These are phyloP conservation scores for Fusarium sterilihyphosum DNA, from an alignment of 2,329 filamentous ascomycete species.

Conservation along the genomic window DNA sequence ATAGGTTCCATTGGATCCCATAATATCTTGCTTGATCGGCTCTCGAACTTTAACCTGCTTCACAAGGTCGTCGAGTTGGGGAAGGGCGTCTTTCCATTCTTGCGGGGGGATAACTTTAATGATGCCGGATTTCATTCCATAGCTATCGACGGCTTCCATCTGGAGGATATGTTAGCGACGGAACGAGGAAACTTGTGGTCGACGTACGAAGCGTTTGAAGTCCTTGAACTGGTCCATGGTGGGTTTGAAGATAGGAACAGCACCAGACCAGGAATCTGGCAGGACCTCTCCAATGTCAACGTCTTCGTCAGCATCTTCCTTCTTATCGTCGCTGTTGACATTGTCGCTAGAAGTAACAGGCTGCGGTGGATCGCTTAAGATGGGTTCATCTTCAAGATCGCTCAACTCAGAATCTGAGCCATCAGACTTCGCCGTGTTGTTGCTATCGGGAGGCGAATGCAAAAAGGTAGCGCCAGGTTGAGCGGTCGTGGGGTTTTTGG, in stretches of 20 bases:
- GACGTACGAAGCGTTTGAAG: constrained; percentile 86
- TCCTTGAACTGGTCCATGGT: constrained; percentile 95
- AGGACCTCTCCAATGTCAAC: constrained; percentile 82
- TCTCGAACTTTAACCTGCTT: constrained; percentile 95
- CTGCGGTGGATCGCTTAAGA: constrained; percentile 48
- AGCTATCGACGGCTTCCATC: constrained; percentile 87
- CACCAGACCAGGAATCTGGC: constrained; percentile 90
- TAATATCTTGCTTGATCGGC: constrained; percentile 98
- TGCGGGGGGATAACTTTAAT: constrained; percentile 93
- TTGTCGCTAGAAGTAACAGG: constrained; percentile 38
- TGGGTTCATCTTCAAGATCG: constrained; percentile 68
- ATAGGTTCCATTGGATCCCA: constrained; percentile 93
- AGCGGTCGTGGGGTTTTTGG: constrained; percentile 49
- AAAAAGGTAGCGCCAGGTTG: constrained; percentile 56
- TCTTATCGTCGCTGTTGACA: constrained; percentile 49
- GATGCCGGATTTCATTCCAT: constrained; percentile 97
- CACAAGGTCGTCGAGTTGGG: constrained; percentile 82
- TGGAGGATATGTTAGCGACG: constrained; percentile 49
- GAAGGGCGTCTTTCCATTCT: constrained; percentile 89
- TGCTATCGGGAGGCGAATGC: constrained; percentile 72
- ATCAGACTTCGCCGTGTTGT: constrained; percentile 68
- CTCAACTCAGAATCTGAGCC: constrained; percentile 73
- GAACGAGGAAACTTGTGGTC: neutral
- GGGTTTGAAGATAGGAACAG: constrained; percentile 93
- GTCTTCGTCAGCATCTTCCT: constrained; percentile 61